phyloP scores from a whole-genome alignment of 495 filamentous ascomycete genomes.

The Thozetella sp. region DNA sequence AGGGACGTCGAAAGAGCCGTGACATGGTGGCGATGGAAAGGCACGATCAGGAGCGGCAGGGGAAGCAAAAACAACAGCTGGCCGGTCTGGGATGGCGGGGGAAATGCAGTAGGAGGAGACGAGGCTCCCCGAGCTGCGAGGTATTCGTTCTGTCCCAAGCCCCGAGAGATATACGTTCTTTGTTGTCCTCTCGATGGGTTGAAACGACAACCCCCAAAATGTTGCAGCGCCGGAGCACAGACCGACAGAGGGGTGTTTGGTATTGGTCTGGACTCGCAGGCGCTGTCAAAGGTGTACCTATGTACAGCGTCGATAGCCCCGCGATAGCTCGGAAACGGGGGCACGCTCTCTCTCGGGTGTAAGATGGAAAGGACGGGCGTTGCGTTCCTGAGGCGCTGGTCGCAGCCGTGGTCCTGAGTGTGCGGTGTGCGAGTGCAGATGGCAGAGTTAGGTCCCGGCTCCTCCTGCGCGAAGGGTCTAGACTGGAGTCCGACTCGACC shows the following conservation, averaged over 20 bases:
- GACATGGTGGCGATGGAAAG: slow-evolving; percentile 13
- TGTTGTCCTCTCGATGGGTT: no score
- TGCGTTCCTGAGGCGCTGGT: no score
- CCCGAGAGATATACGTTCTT: no score
- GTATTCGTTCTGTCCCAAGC: no score
- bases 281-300: no score
- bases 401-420: neutral
- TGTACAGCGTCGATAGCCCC: no score
- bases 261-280: no score
- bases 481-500: neutral
- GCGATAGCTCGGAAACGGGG: no score
- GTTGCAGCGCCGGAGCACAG: no score
- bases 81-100: neutral
- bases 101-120: neutral
- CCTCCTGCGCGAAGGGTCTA: neutral
- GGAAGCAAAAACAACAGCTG: neutral
- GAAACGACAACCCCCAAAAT: no score
- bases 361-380: neutral
- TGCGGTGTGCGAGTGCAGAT: neutral
- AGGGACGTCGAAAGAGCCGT: slow-evolving; percentile 15
- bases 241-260: no score
- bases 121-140: neutral
- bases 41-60: neutral
- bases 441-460: neutral
- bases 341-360: no score